Evolutionary conservation across 345 rosid genomes (phyloP).

Genomic region (Brassica cretica): DNA sequence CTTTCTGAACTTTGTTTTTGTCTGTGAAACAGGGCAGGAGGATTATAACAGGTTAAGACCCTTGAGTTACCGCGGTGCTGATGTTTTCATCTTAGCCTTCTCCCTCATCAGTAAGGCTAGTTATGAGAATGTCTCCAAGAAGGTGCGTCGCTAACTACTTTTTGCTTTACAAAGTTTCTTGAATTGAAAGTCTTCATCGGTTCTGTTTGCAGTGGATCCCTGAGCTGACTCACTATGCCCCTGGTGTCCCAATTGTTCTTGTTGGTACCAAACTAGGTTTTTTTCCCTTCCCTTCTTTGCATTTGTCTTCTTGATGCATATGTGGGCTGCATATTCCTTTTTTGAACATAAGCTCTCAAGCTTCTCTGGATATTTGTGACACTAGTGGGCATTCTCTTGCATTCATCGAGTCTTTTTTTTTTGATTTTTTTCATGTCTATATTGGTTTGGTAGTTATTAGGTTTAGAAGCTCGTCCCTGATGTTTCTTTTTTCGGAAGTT

Average conservation of each 20-base stretch:
- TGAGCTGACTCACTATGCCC: constrained; percentile 89
- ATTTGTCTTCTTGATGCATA: not conserved
- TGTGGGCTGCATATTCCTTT: not conserved
- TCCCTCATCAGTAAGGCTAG: constrained; percentile 98
- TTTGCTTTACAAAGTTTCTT: not conserved
- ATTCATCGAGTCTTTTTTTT: not conserved
- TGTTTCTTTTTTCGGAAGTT: not conserved
- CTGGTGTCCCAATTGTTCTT: constrained; percentile 87
- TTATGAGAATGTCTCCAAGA: constrained; percentile 96
- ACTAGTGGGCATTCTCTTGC: not conserved
- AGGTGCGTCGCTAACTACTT: constrained; percentile 45
- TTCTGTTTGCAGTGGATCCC: constrained; percentile 83
- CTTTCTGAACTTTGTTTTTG: constrained; percentile 2
- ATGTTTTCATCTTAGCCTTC: constrained; percentile 88
- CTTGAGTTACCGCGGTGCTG: constrained; percentile 94
- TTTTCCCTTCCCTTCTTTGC: not conserved
- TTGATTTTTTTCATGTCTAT: not conserved
- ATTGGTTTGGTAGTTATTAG: not conserved
- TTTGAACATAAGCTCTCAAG: not conserved
- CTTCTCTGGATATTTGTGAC: constrained; percentile 1
- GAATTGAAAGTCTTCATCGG: not conserved
- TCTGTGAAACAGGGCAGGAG: constrained; percentile 70
- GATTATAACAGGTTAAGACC: constrained; percentile 93
- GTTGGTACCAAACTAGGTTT: constrained; percentile 96
- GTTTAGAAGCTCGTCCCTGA: not conserved